phyloP scores from a whole-genome alignment of 495 filamentous ascomycete species.

The Trichoderma erinaceum region DNA sequence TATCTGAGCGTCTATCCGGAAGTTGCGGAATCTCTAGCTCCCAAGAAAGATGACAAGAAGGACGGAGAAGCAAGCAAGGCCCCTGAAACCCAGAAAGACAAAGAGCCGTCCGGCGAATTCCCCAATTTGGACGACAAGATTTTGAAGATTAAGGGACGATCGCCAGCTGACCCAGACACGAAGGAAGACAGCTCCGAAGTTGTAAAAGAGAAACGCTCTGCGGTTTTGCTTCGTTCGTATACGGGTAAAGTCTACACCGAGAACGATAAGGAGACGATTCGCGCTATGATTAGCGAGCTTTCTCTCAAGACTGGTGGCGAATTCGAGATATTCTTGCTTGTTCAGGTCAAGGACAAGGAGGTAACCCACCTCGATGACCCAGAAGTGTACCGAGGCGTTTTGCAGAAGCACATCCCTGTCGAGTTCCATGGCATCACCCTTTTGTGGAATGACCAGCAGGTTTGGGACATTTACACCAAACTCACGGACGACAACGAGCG shows the following conservation, averaged over 20 bases:
- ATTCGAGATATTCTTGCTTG: conserved; percentile 69
- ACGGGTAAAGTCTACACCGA: conserved; percentile 61
- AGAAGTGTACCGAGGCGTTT: conserved; percentile 45
- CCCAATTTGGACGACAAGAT: not conserved
- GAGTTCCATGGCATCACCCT: conserved; percentile 64
- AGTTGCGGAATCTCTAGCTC: not conserved
- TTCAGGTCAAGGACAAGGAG: conserved; percentile 60
- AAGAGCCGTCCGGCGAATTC: not conserved
- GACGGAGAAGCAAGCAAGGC: not conserved
- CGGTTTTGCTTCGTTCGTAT: conserved; percentile 63
- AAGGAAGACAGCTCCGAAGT: not conserved
- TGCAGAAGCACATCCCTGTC: conserved; percentile 50
- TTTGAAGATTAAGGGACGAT: conserved; percentile 3
- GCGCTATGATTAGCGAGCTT: conserved; percentile 68
- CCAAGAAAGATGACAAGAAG: not conserved
- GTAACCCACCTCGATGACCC: conserved; percentile 50
- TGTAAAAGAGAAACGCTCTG: conserved; percentile 48
- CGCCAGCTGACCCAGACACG: not conserved
- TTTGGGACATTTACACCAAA: conserved; percentile 53
- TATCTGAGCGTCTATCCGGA: conserved; percentile 21
- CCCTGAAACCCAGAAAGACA: not conserved
- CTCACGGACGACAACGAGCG: conserved; percentile 35
- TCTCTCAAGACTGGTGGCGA: conserved; percentile 66
- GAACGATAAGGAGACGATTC: conserved; percentile 64
- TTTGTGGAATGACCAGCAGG: conserved; percentile 57